Percentiles rank a stretch among this genome's conserved stretches.
These are phyloP conservation scores for Allomyces arbusculus DNA, from an alignment of 192 early-diverging fungal genomes.

Conservation along the genomic window DNA sequence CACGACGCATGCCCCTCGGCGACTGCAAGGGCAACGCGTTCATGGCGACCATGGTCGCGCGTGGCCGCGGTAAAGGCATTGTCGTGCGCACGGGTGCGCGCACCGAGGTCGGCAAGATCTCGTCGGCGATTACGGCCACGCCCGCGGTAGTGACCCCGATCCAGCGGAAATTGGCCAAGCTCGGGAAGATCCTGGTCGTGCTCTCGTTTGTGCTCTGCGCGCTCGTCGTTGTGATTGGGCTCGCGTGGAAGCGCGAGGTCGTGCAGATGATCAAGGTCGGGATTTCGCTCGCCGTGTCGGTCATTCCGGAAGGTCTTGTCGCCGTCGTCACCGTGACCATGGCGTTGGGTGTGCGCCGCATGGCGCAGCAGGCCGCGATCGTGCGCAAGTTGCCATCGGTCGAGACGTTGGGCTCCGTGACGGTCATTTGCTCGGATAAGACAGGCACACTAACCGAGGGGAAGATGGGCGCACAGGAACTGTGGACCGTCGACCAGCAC, in stretches of 20 bases:
- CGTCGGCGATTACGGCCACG: conserved; percentile 50
- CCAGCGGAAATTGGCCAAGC: conserved; percentile 38
- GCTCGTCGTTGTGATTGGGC: conserved; percentile 63
- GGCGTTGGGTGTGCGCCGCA: conserved; percentile 86
- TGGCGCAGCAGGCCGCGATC: conserved; percentile 74
- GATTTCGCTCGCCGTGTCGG: conserved; percentile 79
- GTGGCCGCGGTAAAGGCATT: conserved; percentile 77
- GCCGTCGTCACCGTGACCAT: conserved; percentile 95
- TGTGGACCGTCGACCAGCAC: conserved; percentile 60
- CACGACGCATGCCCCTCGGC: conserved; percentile 39
- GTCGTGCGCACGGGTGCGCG: conserved; percentile 69
- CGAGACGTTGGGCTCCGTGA: conserved; percentile 86
- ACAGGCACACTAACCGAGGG: conserved; percentile 92
- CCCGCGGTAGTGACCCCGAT: conserved; percentile 21
- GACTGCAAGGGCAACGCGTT: conserved; percentile 95
- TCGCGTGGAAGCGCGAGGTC: conserved; percentile 43
- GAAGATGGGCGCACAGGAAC: conserved; percentile 75
- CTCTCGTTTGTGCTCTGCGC: conserved; percentile 45
- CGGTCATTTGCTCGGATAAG: conserved; percentile 96
- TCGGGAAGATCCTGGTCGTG: conserved; percentile 70
- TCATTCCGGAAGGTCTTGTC: conserved; percentile 93
- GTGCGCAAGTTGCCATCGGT: conserved; percentile 82
- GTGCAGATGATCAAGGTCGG: conserved; percentile 63
- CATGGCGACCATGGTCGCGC: conserved; percentile 81
- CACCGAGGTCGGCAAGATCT: conserved; percentile 92